phyloP scores from a whole-genome alignment of 495 filamentous ascomycete genomes.

The Apiosordaria backusii region DNA sequence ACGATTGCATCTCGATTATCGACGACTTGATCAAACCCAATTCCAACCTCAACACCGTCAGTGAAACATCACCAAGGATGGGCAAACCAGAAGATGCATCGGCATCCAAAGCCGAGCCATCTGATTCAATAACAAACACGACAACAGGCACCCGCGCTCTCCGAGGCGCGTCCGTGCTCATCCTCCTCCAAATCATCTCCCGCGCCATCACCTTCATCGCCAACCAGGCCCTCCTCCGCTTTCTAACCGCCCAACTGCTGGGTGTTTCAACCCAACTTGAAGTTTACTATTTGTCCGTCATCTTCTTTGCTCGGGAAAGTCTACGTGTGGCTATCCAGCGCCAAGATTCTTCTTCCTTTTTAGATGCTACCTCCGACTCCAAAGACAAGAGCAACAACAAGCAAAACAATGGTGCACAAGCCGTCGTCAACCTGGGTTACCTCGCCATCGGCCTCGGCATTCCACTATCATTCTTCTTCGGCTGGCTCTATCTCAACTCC shows the following conservation, averaged over 20 bases:
- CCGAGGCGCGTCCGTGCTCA: conserved; percentile 74
- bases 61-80: not conserved
- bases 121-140: not conserved
- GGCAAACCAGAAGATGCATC: not conserved
- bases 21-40: not conserved
- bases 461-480: conserved; percentile 57
- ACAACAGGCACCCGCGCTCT: conserved; percentile 28
- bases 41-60: not conserved
- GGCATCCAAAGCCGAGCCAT: not conserved
- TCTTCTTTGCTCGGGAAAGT: conserved; percentile 90
- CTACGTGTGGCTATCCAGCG: conserved; percentile 82
- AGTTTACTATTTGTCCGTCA: conserved; percentile 77
- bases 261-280: conserved; percentile 87
- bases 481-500: conserved; percentile 59
- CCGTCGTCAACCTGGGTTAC: conserved; percentile 84
- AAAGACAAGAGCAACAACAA: conserved; percentile 15
- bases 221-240: conserved; percentile 86
- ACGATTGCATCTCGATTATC: not conserved
- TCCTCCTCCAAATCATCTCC: conserved; percentile 78
- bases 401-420: conserved; percentile 45
- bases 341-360: conserved; percentile 44
- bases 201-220: conserved; percentile 82
- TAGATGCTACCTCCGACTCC: not conserved
- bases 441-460: conserved; percentile 68
- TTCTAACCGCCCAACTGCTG: conserved; percentile 75